A percentile compares a stretch with the other conserved stretches of the same genome.
Evolutionary conservation across 1,284 basidiomycete species (phyloP).

Genomic region (Naganishia liquefaciens): DNA sequence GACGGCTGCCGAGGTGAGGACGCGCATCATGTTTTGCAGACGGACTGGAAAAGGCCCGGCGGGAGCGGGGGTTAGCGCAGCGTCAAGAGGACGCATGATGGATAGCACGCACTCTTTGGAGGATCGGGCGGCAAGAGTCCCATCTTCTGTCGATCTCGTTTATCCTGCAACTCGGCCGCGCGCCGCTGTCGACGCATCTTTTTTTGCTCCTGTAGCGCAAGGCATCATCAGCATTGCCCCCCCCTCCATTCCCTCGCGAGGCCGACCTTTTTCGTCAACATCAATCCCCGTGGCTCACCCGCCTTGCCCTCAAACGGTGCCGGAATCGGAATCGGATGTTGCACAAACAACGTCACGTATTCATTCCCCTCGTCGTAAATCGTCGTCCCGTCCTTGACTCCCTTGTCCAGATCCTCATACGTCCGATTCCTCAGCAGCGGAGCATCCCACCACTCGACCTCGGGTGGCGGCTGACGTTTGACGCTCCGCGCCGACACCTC

Average conservation of each 20-base stretch:
- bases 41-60: conserved; percentile 66
- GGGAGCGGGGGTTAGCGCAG: conserved; percentile 1
- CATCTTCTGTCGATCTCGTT: conserved; percentile 93
- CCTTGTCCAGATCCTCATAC: conserved; percentile 69
- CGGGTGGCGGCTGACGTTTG: conserved; percentile 81
- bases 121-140: conserved; percentile 91
- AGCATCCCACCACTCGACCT: conserved; percentile 96
- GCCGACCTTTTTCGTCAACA: conserved; percentile 78
- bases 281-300: conserved; percentile 73
- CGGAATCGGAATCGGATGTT: conserved; percentile 93
- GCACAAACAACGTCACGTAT: conserved; percentile 86
- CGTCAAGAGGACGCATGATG: conserved; percentile 20
- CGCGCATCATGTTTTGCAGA: conserved; percentile 95
- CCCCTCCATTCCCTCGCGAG: neutral
- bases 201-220: conserved; percentile 76
- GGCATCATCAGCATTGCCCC: neutral
- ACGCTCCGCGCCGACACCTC: conserved; percentile 84
- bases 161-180: conserved; percentile 88
- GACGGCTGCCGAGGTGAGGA: conserved; percentile 91
- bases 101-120: conserved; percentile 71
- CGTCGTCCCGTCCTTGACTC: conserved; percentile 57
- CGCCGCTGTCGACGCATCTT: conserved; percentile 90
- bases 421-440: conserved; percentile 75
- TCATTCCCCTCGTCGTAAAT: conserved; percentile 48
- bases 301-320: conserved; percentile 83